Percentiles rank a stretch among this genome's conserved stretches.
Conservation (phyloP, 441 rosid genomes). For the Iberis amara region DNA sequence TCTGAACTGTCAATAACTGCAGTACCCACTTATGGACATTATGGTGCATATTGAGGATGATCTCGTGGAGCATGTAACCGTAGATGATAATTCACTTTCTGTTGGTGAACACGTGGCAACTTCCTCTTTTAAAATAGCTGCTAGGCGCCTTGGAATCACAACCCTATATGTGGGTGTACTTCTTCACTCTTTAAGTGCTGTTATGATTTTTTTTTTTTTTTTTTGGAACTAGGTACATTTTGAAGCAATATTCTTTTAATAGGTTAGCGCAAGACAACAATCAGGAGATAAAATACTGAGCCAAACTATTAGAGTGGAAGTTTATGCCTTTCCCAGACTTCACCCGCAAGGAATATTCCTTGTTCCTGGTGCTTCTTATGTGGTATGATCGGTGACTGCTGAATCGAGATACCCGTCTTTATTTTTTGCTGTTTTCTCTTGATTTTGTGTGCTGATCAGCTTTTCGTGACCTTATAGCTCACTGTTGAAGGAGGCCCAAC, state of each 20-base stretch:
- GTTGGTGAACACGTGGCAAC: constrained; percentile 40
- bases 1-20: constrained; percentile 37
- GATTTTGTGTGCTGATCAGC: constrained; percentile 12
- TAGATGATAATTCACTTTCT: constrained; percentile 37
- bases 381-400: constrained; percentile 45
- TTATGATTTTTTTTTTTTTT: constrained; percentile 16
- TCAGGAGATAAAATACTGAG: constrained; percentile 73
- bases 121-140: constrained; percentile 55
- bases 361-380: constrained; percentile 85
- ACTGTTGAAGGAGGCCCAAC: constrained; percentile 86
- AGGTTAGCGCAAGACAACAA: constrained; percentile 79
- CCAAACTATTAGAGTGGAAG: constrained; percentile 78
- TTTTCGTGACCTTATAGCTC: constrained; percentile 40
- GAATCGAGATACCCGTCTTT: neutral
- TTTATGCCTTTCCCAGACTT: constrained; percentile 70
- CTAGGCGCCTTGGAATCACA: constrained; percentile 72
- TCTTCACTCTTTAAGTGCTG: constrained; percentile 2
- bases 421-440: constrained; percentile 2
- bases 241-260: constrained; percentile 30
- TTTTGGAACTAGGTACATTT: constrained; percentile 27
- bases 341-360: constrained; percentile 71
- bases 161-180: constrained; percentile 63
- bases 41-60: constrained; percentile 67
- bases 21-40: constrained; percentile 73
- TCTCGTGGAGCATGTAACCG: constrained; percentile 50